Evolutionary conservation across 805 yeast genomes (phyloP), one percentile per base, ranked within the genome.

Genomic region (Monosporozyma yasuniensis): DNA sequence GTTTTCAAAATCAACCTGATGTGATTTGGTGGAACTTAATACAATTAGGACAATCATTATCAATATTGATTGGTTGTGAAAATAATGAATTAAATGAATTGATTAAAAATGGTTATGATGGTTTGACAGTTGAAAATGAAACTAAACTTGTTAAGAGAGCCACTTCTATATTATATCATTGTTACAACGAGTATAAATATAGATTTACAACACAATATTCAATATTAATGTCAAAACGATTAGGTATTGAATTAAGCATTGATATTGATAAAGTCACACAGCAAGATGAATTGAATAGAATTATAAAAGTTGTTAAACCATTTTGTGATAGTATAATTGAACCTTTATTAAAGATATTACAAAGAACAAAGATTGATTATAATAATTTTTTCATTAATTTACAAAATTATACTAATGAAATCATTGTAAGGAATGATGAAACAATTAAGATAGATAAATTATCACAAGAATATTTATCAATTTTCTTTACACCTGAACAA

Each of bases 1-100:
- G 88, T 7, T 90, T 84, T 68, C 75, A 76, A n/a, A 88, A 86
- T 60, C 83, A 87, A 10, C 97, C 98, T 0, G 76, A 83, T 23
- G 79, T 90, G 0, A 81, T 91, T 43, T 88, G 96, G 95, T 91
- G 96, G 95, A 93, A 91, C 64, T 72, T 91, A 61, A 79, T 86
- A 1, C 77, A 91, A 54, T 71, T 90, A 19, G 96, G 91, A 2
- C 96, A 93, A 63, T 80, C 83, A 47, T 63, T 93, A 53, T 90
- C 88, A 0, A 89, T 86, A 60, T 71, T 90, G 21, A 71, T 90
- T 34, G 96, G 96, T 10, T 82, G 84, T 4, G 88, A 85, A 0
- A 71, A 76, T 1, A 71, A 72, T 14, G 62, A 78, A 9, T 61
- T 84, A 11, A 71, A 75, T 41, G 74, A 75, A 11, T 18, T 48